Evolutionary conservation across 176 grass and related monocot genomes (phyloP).

Genomic region (Musa beccarii): DNA sequence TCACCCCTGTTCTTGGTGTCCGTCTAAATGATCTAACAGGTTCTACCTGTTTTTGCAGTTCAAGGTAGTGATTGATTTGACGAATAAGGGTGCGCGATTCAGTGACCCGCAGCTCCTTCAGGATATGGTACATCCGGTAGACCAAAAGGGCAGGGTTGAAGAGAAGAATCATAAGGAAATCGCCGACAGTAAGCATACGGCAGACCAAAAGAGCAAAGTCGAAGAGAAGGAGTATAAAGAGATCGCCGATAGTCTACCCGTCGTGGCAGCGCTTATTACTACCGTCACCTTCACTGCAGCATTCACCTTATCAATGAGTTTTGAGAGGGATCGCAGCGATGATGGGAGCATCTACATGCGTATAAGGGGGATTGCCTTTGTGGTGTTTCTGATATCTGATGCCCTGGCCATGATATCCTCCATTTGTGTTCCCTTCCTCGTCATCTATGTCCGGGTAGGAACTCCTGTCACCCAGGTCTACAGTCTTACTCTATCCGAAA

Average conservation of each 20-base stretch:
- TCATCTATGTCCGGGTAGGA: background rate
- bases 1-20: background rate
- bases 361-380: background rate
- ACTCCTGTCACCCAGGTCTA: background rate
- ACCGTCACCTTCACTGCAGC: slow-evolving; percentile 27
- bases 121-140: no score
- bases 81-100: no score
- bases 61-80: no score
- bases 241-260: background rate
- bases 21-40: background rate
- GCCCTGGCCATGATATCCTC: slow-evolving; percentile 5
- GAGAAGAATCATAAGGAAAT: no score
- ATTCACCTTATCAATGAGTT: slow-evolving; percentile 16
- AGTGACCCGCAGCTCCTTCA: no score
- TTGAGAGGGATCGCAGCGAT: background rate
- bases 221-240: background rate
- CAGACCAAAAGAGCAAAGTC: background rate
- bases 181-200: background rate
- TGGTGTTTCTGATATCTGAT: slow-evolving; percentile 8
- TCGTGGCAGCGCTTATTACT: slow-evolving; percentile 13
- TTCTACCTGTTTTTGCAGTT: background rate
- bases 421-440: background rate
- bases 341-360: background rate
- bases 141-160: no score
- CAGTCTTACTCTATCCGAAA: background rate